phyloP scores from a whole-genome alignment of 768 basidiomycete species.

The Termitomyces sp. region DNA sequence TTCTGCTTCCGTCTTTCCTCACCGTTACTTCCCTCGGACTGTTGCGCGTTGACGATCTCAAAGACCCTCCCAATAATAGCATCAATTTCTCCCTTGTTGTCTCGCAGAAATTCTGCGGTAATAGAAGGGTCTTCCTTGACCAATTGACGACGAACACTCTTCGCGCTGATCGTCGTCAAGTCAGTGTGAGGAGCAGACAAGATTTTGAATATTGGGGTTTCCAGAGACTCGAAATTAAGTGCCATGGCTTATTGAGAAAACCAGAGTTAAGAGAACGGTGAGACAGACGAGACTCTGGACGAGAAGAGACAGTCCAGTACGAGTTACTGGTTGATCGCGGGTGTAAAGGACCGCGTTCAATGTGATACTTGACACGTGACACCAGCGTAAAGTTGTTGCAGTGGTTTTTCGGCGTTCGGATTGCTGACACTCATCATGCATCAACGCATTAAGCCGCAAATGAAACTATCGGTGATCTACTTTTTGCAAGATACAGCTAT shows the following conservation, averaged over 20 bases:
- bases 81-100: constrained; percentile 66
- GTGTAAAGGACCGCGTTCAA: constrained; percentile 9
- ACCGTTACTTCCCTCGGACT: constrained; percentile 22
- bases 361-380: constrained; percentile 11
- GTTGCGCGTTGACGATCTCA: constrained; percentile 45
- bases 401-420: too few species aligned
- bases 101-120: constrained; percentile 55
- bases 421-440: not conserved
- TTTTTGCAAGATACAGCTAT: not conserved
- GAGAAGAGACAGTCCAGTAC: not conserved
- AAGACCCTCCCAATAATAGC: constrained; percentile 61
- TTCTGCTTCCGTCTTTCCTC: constrained; percentile 30
- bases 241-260: constrained; percentile 30
- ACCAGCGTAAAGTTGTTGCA: not conserved
- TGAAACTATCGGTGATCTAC: not conserved
- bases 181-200: constrained; percentile 74
- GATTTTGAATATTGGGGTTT: constrained; percentile 60
- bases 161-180: constrained; percentile 78
- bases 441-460: not conserved
- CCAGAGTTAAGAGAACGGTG: not conserved
- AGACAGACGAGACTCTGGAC: constrained; percentile 3
- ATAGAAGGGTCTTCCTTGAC: constrained; percentile 45
- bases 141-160: constrained; percentile 78
- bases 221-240: constrained; percentile 48
- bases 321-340: constrained; percentile 2